These are phyloP conservation scores for Globisporangium viniferum DNA, from an alignment of 352 stramenopile genomes.

Conservation along the genomic window DNA sequence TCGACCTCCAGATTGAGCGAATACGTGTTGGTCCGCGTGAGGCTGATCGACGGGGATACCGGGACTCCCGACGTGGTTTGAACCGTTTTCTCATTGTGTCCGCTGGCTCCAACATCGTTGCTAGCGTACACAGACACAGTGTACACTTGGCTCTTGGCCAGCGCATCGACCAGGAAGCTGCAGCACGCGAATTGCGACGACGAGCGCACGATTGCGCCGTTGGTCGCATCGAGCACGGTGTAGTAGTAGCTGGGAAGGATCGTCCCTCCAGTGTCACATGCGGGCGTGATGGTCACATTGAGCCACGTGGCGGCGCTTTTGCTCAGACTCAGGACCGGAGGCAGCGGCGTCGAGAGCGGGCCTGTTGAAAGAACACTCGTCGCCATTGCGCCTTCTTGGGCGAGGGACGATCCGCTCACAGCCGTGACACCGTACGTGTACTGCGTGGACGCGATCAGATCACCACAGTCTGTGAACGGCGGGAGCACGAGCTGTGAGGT, in stretches of 20 bases:
- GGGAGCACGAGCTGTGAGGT: slow-evolving; percentile 25
- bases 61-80: slow-evolving; percentile 38
- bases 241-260: slow-evolving; percentile 35
- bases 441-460: slow-evolving; percentile 24
- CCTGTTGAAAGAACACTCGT: slow-evolving; percentile 27
- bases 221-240: slow-evolving; percentile 13
- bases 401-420: slow-evolving; percentile 25
- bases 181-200: slow-evolving; percentile 41
- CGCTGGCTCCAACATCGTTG: slow-evolving; percentile 25
- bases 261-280: slow-evolving; percentile 42
- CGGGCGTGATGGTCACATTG: slow-evolving; percentile 29
- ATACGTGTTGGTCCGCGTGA: slow-evolving; percentile 39
- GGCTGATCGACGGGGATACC: slow-evolving; percentile 5
- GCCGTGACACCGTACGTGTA: slow-evolving; percentile 53
- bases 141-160: slow-evolving; percentile 28
- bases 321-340: slow-evolving; percentile 22
- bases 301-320: slow-evolving; percentile 25
- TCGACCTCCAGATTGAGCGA: slow-evolving; percentile 30
- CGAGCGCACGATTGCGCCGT: slow-evolving; percentile 8
- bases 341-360: slow-evolving; percentile 24
- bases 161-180: slow-evolving; percentile 26
- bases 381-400: slow-evolving; percentile 31
- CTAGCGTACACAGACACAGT: slow-evolving; percentile 23
- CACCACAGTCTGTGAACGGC: slow-evolving; percentile 47
- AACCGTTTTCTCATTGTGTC: slow-evolving; percentile 18